Conservation (phyloP, 2,329 filamentous ascomycete species). For the Talaromyces sp. region DNA sequence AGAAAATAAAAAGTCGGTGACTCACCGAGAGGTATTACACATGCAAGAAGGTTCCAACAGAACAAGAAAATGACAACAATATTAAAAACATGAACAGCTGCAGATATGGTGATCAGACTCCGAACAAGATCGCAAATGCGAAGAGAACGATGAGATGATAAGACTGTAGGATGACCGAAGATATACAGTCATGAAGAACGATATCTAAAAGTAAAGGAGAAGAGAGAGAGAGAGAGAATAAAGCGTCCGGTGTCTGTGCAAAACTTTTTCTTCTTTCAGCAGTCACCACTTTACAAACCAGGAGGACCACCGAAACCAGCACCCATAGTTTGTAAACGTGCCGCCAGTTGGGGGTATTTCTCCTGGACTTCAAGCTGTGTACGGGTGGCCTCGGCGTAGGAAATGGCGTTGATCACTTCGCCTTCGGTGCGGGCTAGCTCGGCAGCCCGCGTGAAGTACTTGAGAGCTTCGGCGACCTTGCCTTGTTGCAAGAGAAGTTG, state of each 20-base stretch:
- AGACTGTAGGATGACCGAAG: conserved; percentile 1
- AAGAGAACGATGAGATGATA: background rate
- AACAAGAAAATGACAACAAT: conserved; percentile 4
- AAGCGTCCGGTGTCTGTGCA: background rate
- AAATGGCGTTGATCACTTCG: conserved; percentile 93
- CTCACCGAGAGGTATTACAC: conserved; percentile 6
- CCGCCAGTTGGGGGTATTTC: conserved; percentile 75
- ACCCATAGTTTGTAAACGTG: conserved; percentile 61
- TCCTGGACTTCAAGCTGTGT: conserved; percentile 91
- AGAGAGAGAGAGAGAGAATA: background rate
- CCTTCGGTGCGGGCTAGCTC: conserved; percentile 91
- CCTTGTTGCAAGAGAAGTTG: conserved; percentile 96
- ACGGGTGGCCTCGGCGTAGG: conserved; percentile 92
- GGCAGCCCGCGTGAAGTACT: conserved; percentile 94
- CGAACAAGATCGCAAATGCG: background rate
- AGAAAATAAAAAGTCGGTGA: background rate
- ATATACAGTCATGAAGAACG: background rate
- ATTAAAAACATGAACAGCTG: conserved; percentile 1
- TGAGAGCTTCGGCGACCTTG: conserved; percentile 89
- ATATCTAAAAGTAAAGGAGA: conserved; percentile 6
- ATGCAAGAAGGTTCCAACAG: conserved; percentile 8
- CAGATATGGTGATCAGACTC: conserved; percentile 6
- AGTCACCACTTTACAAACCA: conserved; percentile 24
- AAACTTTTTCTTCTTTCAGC: conserved; percentile 13
- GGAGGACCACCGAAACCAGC: conserved; percentile 34